Evolutionary conservation across 805 yeast species (phyloP), one percentile per base, ranked within the genome.

Genomic region (Candida tibetensis): DNA sequence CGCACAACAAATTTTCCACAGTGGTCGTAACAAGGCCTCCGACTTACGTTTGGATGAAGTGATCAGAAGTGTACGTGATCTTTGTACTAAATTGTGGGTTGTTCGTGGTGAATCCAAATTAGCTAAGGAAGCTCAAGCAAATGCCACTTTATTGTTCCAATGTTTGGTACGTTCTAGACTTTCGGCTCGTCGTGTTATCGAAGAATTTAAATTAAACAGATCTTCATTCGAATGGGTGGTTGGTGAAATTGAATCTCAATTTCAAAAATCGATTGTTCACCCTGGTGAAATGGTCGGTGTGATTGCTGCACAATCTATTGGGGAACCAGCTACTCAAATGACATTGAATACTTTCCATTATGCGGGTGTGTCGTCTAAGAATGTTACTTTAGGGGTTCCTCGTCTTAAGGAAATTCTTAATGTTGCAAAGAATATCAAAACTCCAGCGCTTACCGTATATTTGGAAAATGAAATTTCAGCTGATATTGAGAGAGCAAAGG

Each of bases 221-320:
- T 79, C 79, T 43, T 93, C 99, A 0, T 93, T 93, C 57, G 89
- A 90, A 48, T 93, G 99, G 99, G 95, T 88, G 32, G 49, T 89
- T 44, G 97, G 96, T 59, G 95, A 91, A 59, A 78, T 93, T 47
- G 96, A 90, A 58, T 79, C 93, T 22, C 96, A 90, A 63, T 93
- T 91, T 70, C 88, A 88, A 49, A 85, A 83, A 63, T 81, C 96
- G 6, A 72, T 86, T 60, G 96, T 89, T 31, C 91, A 90, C 46
- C 96, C 98, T 3, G 97, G 97, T 74, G 97, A 90, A 62, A 90
- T 90, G 96, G 97, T 90, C 41, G 97, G 97, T 72, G 95, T 90
- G 36, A 77, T 90, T 56, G 97, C 97, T 37, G 96, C 97, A 2
- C 97, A 90, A 71, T 88, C 96, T 26, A 90, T 90, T 67, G 97